Conservation (phyloP, 1,284 basidiomycete genomes). For the Marasmius oreades region DNA sequence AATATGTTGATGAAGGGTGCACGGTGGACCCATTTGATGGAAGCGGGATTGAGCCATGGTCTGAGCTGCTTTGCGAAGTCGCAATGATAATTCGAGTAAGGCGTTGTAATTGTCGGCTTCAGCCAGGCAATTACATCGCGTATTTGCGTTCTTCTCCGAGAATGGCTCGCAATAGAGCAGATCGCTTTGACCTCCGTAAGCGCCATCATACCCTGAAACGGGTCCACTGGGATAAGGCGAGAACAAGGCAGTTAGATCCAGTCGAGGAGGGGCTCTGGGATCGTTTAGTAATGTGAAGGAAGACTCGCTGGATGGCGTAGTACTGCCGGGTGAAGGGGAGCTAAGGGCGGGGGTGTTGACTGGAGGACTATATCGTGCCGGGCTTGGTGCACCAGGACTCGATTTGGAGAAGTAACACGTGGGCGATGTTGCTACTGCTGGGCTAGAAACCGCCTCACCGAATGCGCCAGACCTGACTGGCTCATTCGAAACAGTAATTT, state of each 20-base stretch:
- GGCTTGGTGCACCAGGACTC: background rate
- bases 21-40: conserved; percentile 35
- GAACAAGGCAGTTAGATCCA: conserved; percentile 1
- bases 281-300: background rate
- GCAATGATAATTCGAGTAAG: conserved; percentile 45
- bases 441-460: too few relatives aligned
- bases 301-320: background rate
- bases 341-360: background rate
- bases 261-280: background rate
- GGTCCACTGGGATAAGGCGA: background rate
- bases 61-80: conserved; percentile 45
- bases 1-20: conserved; percentile 40
- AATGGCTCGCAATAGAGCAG: background rate
- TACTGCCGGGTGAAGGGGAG: background rate
- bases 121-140: conserved; percentile 43
- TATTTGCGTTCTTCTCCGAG: conserved; percentile 8
- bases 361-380: background rate
- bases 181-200: background rate
- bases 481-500: too few relatives aligned
- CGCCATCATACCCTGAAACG: background rate
- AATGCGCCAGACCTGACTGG: too few relatives aligned
- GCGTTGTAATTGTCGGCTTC: conserved; percentile 40
- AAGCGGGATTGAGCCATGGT: conserved; percentile 35
- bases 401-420: background rate
- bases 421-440: background rate